Conservation (phyloP, 169 alveolate species). For the Plasmodium fragile region DNA sequence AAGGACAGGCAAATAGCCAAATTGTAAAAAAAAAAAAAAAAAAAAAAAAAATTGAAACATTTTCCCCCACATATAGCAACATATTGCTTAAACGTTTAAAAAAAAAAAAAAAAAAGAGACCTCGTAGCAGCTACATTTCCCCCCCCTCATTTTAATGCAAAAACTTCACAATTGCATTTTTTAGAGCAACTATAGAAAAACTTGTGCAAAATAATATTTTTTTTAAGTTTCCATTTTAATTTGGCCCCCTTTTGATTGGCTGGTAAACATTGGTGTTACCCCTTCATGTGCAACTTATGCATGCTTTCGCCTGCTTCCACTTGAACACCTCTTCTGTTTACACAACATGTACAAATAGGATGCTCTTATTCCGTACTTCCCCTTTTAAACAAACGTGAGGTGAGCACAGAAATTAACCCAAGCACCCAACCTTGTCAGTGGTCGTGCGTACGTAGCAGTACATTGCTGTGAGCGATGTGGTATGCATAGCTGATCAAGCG, state of each 20-base stretch:
- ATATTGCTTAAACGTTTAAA: neutral
- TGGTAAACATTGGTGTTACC: neutral
- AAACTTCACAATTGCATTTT: conserved; percentile 2
- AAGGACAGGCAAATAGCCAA: neutral
- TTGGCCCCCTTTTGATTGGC: neutral
- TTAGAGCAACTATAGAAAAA: neutral
- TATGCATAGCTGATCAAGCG: neutral
- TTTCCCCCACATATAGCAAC: neutral
- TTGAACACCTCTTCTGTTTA: neutral
- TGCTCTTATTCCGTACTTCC: neutral
- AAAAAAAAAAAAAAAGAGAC: neutral
- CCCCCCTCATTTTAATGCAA: neutral
- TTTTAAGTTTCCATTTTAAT: neutral
- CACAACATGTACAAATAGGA: neutral
- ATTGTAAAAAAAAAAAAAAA: neutral
- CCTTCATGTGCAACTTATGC: neutral
- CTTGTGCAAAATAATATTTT: neutral
- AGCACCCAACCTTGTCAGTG: neutral
- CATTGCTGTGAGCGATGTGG: neutral
- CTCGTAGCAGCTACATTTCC: neutral
- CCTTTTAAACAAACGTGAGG: neutral
- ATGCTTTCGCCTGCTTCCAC: neutral
- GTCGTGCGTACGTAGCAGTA: neutral
- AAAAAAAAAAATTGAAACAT: neutral
- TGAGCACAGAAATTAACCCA: neutral